Percentiles rank a stretch among this genome's conserved stretches.
Evolutionary conservation across 2,329 filamentous ascomycete genomes (phyloP).

Genomic region (Exophiala sp.): DNA sequence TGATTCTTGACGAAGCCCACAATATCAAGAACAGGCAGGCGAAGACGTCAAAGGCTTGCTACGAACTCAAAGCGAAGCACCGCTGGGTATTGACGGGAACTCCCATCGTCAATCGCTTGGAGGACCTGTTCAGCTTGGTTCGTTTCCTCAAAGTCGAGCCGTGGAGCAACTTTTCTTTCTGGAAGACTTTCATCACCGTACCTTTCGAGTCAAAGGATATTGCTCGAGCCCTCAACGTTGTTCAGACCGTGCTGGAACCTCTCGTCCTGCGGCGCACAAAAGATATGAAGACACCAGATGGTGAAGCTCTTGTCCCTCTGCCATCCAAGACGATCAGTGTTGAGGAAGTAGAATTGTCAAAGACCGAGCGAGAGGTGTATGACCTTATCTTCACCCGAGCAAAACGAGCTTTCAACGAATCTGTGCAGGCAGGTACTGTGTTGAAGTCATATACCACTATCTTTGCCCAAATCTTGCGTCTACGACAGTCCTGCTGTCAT

Average conservation of each 20-base stretch:
- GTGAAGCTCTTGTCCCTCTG: conserved; percentile 74
- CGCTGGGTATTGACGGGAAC: conserved; percentile 94
- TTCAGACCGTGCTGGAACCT: conserved; percentile 93
- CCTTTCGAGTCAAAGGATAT: conserved; percentile 97
- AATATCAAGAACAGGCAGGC: conserved; percentile 86
- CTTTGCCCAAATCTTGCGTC: conserved; percentile 89
- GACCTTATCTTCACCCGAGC: conserved; percentile 82
- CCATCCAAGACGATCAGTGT: conserved; percentile 80
- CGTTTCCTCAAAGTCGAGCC: conserved; percentile 91
- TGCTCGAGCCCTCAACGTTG: conserved; percentile 87
- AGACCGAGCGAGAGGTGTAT: conserved; percentile 84
- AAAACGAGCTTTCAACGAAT: conserved; percentile 78
- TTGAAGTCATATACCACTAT: conserved; percentile 96
- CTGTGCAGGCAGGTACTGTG: conserved; percentile 85
- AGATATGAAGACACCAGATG: conserved; percentile 93
- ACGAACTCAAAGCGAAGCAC: conserved; percentile 79
- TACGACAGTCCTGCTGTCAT: conserved; percentile 92
- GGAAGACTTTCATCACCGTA: conserved; percentile 97
- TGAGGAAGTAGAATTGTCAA: conserved; percentile 79
- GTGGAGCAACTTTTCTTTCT: conserved; percentile 98
- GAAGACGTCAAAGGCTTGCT: conserved; percentile 93
- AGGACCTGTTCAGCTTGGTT: conserved; percentile 90
- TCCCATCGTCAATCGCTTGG: conserved; percentile 91
- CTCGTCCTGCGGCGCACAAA: conserved; percentile 94
- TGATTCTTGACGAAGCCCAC: conserved; percentile 94